These are phyloP conservation scores for Strobilomyces confusus DNA, from an alignment of 768 basidiomycete genomes.

Conservation along the genomic window DNA sequence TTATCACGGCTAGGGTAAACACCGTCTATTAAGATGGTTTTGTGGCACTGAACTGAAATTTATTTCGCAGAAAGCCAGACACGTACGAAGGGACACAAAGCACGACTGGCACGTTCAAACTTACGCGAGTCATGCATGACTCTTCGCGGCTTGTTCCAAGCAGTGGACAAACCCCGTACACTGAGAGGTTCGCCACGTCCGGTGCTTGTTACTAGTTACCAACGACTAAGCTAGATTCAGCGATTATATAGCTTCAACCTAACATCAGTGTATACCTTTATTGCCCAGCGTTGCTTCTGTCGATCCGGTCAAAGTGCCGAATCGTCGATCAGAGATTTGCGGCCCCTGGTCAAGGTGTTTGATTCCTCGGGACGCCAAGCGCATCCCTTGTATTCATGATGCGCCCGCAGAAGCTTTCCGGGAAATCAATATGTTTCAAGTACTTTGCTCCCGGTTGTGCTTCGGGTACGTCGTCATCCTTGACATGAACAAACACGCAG, in stretches of 20 bases:
- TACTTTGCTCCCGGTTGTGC: not conserved
- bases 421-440: not conserved
- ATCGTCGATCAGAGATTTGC: slow-evolving; percentile 16
- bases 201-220: not conserved
- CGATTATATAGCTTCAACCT: not conserved
- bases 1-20: not conserved
- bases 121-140: not conserved
- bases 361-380: not conserved
- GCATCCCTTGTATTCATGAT: not conserved
- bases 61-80: not conserved
- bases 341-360: not conserved
- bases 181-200: not conserved
- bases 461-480: not conserved
- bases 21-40: not conserved
- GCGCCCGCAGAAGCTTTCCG: not conserved
- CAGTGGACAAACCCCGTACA: too few species aligned
- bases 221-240: not conserved
- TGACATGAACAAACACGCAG: not conserved
- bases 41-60: not conserved
- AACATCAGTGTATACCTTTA: not conserved
- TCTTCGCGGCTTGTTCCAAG: not conserved
- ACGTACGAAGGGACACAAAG: not conserved
- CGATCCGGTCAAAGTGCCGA: not conserved
- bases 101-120: not conserved
- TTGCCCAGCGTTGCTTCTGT: not conserved